A percentile compares a stretch with the other conserved stretches of the same genome.
These are phyloP conservation scores for Cercospora beticola DNA, from an alignment of 2,329 filamentous ascomycete genomes.

Conservation along the genomic window DNA sequence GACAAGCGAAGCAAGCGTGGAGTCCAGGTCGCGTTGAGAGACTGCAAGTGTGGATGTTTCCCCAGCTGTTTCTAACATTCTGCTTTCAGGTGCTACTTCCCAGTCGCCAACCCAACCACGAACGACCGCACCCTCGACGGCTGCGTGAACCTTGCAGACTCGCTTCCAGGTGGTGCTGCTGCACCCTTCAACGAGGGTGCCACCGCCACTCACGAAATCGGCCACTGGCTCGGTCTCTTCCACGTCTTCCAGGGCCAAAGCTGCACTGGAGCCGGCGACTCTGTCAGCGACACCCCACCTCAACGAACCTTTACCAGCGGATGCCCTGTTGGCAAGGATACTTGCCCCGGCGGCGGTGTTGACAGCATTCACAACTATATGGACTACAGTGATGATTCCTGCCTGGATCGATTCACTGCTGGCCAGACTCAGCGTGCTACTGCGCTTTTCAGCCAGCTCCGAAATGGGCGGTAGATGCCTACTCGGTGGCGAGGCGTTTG, in stretches of 20 bases:
- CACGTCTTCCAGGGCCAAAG: slow-evolving; percentile 45
- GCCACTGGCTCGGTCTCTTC: slow-evolving; percentile 46
- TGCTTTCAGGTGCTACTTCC: slow-evolving; percentile 24
- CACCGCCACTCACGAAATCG: slow-evolving; percentile 46
- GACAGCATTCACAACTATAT: slow-evolving; percentile 50
- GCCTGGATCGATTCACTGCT: slow-evolving; percentile 19
- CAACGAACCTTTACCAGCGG: slow-evolving; percentile 46
- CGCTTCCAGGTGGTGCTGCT: slow-evolving; percentile 51
- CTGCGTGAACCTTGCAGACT: slow-evolving; percentile 54
- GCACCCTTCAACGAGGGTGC: slow-evolving; percentile 46
- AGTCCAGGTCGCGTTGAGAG: not conserved
- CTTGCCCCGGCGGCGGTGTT: slow-evolving; percentile 45
- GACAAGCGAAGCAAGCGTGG: not conserved
- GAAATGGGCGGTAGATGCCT: not conserved
- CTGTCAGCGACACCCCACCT: slow-evolving; percentile 43
- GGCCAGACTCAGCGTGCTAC: slow-evolving; percentile 17
- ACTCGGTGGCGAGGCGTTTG: not conserved
- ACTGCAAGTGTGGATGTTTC: not conserved
- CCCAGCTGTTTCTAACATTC: not conserved
- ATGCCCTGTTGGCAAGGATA: slow-evolving; percentile 50
- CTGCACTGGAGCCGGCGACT: slow-evolving; percentile 44
- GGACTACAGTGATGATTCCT: slow-evolving; percentile 37
- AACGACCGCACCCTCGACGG: slow-evolving; percentile 47
- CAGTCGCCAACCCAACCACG: slow-evolving; percentile 43
- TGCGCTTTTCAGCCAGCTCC: slow-evolving; percentile 15